Percentiles rank a stretch among this genome's conserved stretches.
These are phyloP conservation scores for Suhomyces prunicola DNA, from an alignment of 805 yeast species.

Conservation along the genomic window DNA sequence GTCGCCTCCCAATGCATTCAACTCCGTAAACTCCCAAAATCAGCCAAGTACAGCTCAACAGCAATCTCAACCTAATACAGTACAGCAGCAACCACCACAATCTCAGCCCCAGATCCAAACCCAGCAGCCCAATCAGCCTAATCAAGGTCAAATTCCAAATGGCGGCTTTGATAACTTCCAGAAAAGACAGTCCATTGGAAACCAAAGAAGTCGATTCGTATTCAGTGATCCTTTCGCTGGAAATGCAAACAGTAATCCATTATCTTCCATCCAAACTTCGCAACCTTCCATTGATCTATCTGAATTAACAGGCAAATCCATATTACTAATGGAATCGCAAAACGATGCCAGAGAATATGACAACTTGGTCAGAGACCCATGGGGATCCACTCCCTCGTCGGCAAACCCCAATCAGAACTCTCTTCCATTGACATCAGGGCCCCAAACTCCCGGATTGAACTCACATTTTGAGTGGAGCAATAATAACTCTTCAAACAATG, in stretches of 20 bases:
- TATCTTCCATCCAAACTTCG: not conserved
- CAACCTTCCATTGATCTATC: slow-evolving; percentile 29
- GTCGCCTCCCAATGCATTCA: slow-evolving; percentile 21
- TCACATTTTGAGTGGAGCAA: slow-evolving; percentile 34
- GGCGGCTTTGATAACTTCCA: slow-evolving; percentile 24
- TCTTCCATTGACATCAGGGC: slow-evolving; percentile 23
- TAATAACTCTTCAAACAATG: not conserved
- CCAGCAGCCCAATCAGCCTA: not conserved
- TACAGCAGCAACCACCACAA: slow-evolving; percentile 6
- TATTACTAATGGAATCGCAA: slow-evolving; percentile 45
- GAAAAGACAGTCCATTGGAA: slow-evolving; percentile 54
- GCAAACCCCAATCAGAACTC: not conserved
- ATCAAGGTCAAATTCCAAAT: too few species aligned
- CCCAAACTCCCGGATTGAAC: slow-evolving; percentile 38
- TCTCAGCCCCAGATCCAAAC: slow-evolving; percentile 3
- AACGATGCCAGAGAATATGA: slow-evolving; percentile 48
- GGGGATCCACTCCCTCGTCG: slow-evolving; percentile 22
- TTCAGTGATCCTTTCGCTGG: slow-evolving; percentile 58
- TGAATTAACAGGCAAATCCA: slow-evolving; percentile 40
- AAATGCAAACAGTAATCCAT: slow-evolving; percentile 1
- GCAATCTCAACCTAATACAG: not conserved
- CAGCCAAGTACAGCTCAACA: slow-evolving; percentile 5
- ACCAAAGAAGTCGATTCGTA: slow-evolving; percentile 64
- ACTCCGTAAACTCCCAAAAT: slow-evolving; percentile 28
- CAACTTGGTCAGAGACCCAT: slow-evolving; percentile 47